A percentile compares a stretch with the other conserved stretches of the same genome.
phyloP scores from a whole-genome alignment of 805 yeast species.

The Zygoascus tannicola region DNA sequence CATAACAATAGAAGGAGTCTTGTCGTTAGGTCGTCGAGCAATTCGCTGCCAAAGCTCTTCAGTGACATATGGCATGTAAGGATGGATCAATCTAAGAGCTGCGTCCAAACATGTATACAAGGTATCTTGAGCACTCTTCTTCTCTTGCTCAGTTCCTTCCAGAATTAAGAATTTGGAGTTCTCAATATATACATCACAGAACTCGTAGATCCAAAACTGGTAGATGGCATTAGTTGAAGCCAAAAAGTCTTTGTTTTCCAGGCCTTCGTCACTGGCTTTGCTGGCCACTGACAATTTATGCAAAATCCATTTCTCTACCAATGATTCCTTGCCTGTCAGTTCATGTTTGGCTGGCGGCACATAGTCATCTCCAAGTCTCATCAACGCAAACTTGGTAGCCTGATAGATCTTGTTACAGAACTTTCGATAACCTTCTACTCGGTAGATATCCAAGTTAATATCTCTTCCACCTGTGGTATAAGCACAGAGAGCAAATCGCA shows the following conservation, averaged over 20 bases:
- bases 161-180: slow-evolving; percentile 87
- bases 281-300: slow-evolving; percentile 71
- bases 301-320: slow-evolving; percentile 95
- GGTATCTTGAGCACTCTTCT: slow-evolving; percentile 87
- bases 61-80: slow-evolving; percentile 95
- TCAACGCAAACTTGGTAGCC: slow-evolving; percentile 93
- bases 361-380: slow-evolving; percentile 86
- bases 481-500: slow-evolving; percentile 96
- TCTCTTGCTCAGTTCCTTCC: slow-evolving; percentile 81
- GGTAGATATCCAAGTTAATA: slow-evolving; percentile 86
- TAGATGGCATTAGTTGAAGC: slow-evolving; percentile 80
- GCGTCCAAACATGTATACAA: slow-evolving; percentile 87
- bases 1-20: slow-evolving; percentile 59
- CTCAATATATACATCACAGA: slow-evolving; percentile 97
- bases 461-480: slow-evolving; percentile 99
- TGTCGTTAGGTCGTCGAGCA: slow-evolving; percentile 74
- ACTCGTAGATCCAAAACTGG: slow-evolving; percentile 87
- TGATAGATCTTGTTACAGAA: slow-evolving; percentile 99
- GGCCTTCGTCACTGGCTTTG: slow-evolving; percentile 48
- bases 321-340: slow-evolving; percentile 68
- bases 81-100: slow-evolving; percentile 86
- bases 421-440: slow-evolving; percentile 98
- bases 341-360: slow-evolving; percentile 60
- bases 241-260: slow-evolving; percentile 83
- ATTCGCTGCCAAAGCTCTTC: slow-evolving; percentile 99